Base-by-base conservation (phyloP, 2,329 filamentous ascomycete species). In the Pestalotiopsis sp. region DNA sequence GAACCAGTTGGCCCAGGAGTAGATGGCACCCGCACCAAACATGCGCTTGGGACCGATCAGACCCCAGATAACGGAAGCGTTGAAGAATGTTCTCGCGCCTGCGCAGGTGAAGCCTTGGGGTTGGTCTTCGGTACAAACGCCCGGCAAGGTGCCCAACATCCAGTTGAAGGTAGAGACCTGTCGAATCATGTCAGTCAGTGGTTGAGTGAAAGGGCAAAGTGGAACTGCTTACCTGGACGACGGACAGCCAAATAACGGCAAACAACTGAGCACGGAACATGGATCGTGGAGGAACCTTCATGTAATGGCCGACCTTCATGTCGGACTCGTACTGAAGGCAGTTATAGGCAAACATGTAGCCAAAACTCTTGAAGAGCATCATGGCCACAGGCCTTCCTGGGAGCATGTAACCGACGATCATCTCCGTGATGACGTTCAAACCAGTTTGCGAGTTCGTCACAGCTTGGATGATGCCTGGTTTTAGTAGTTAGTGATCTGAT, bases 311-410 rank as follows among this genome's bases (percentile, higher is more conserved):
- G 14, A 87, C 77, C 71, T 87, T 87, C 73, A 86, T 79, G 70
- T 86, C 84, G 13, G 20, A 40, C 40, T 48, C 60, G 39, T 56
- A 57, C 30, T 52, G 30, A 10, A 44, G 38, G 55, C 59, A 55
- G 65, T 66, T n/a, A 38, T 58, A 66, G n/a, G 56, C 56, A 10
- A 60, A 59, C 52, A 66, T 66, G 64, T 66, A 65, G 24, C 63
- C 63, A 7, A 78, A 93, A 70, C 89, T 91, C 79, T 92, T 92
- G 82, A 93, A 93, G 80, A 93, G 85, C 90, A 93, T 93, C 85
- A 92, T 90, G 61, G 90, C 90, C 68, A 93, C 82, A 1, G 91
- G 91, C 3, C 85, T 85, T 35, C 91, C 91, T 0, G 91, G 91
- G 63, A 91, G 86, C 83, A 93, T 90, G 77, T 93, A 93, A 7